phyloP scores from a whole-genome alignment of 1,139 yeast species.

The Pichia sp. region DNA sequence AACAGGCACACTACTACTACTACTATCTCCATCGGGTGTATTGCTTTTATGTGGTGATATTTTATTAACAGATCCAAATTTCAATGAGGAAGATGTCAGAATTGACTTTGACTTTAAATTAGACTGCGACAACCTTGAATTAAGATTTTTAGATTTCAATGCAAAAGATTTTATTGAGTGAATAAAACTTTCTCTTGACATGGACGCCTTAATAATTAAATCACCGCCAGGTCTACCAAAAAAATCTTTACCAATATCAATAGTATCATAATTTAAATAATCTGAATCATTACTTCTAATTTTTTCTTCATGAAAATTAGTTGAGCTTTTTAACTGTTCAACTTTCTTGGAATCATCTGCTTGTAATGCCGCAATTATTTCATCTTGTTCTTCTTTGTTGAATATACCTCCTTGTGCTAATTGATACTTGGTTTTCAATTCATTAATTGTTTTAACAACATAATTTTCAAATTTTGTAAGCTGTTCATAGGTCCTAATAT shows the following conservation, averaged over 20 bases:
- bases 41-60: no score
- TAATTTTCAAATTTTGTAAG: constrained; percentile 16
- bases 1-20: neutral
- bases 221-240: constrained; percentile 9
- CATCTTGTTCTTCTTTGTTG: constrained; percentile 13
- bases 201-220: constrained; percentile 7
- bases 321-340: constrained; percentile 7
- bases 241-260: constrained; percentile 6
- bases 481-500: constrained; percentile 15
- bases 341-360: constrained; percentile 6
- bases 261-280: constrained; percentile 5
- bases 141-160: constrained; percentile 1
- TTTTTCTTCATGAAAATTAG: constrained; percentile 11
- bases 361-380: constrained; percentile 11
- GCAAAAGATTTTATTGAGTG: constrained; percentile 6
- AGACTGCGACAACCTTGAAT: neutral
- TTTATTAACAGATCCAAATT: no score
- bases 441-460: constrained; percentile 10
- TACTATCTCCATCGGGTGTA: neutral
- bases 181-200: constrained; percentile 8
- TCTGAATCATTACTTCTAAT: constrained; percentile 5
- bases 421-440: constrained; percentile 13
- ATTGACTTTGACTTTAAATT: neutral
- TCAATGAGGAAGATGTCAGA: no score
- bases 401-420: constrained; percentile 18